A percentile compares a stretch with the other conserved stretches of the same genome.
phyloP scores from a whole-genome alignment of 2,329 filamentous ascomycete species.

The Hypoxylon sp. region DNA sequence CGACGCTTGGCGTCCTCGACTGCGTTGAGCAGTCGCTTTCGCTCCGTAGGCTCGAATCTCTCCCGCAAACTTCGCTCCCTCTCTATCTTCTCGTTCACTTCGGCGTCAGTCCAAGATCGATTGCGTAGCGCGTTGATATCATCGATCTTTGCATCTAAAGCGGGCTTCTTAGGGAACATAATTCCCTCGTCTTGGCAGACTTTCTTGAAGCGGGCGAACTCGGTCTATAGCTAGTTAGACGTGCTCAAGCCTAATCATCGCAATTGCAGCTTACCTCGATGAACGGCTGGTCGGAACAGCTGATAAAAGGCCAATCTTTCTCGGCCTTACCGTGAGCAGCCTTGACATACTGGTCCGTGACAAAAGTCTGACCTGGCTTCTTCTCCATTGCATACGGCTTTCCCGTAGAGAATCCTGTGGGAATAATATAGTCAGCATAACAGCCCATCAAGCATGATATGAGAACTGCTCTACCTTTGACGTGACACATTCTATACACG shows the following conservation, averaged over 20 bases:
- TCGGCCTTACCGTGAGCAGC: constrained; percentile 84
- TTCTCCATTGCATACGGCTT: constrained; percentile 84
- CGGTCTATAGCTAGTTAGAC: constrained; percentile 60
- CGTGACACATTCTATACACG: constrained; percentile 85
- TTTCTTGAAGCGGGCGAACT: constrained; percentile 82
- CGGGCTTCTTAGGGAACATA: constrained; percentile 75
- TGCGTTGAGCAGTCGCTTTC: constrained; percentile 69
- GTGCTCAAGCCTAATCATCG: not conserved
- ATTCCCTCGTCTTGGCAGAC: constrained; percentile 76
- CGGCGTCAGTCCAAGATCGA: constrained; percentile 81
- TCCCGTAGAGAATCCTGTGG: constrained; percentile 79
- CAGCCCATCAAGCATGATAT: not conserved
- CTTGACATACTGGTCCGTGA: constrained; percentile 85
- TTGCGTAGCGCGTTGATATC: constrained; percentile 83
- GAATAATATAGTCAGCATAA: constrained; percentile 34
- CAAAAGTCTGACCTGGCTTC: constrained; percentile 75
- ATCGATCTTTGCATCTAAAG: constrained; percentile 74
- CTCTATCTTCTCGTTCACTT: constrained; percentile 80
- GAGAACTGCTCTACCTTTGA: constrained; percentile 70
- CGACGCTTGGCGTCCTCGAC: constrained; percentile 71
- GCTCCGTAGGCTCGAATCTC: constrained; percentile 72
- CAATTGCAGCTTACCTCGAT: constrained; percentile 70
- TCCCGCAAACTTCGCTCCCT: constrained; percentile 73
- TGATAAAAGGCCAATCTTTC: constrained; percentile 88
- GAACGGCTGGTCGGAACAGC: constrained; percentile 84